These are phyloP conservation scores for Tricladium varicosporioides DNA, from an alignment of 2,329 filamentous ascomycete genomes.

Conservation along the genomic window DNA sequence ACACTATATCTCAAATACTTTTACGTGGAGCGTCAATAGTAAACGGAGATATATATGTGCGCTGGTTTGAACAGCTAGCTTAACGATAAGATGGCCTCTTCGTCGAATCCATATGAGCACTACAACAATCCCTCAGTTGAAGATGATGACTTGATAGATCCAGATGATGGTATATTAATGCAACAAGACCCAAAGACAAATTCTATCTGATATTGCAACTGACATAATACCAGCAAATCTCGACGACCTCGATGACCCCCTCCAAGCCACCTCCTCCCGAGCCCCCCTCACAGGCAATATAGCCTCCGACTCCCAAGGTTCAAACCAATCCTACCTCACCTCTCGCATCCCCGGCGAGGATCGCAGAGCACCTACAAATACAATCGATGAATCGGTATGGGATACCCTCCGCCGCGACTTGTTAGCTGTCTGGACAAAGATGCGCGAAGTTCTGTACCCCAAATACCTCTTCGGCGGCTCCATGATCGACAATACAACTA, in stretches of 20 bases:
- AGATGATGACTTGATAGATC: slow-evolving; percentile 74
- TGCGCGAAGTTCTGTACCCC: slow-evolving; percentile 94
- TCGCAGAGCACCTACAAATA: slow-evolving; percentile 83
- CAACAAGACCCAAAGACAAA: neutral
- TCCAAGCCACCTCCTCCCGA: slow-evolving; percentile 78
- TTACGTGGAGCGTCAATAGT: neutral
- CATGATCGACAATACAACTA: slow-evolving; percentile 57
- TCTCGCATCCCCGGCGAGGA: slow-evolving; percentile 91
- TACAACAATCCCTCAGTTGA: slow-evolving; percentile 59
- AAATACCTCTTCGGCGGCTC: slow-evolving; percentile 81
- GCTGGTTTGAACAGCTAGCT: neutral
- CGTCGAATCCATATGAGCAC: slow-evolving; percentile 51
- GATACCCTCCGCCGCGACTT: slow-evolving; percentile 92
- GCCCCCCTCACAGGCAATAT: slow-evolving; percentile 85
- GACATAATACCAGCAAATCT: slow-evolving; percentile 24
- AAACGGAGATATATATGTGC: neutral
- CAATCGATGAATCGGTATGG: slow-evolving; percentile 97
- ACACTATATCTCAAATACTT: too few relatives aligned
- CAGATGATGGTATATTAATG: slow-evolving; percentile 64
- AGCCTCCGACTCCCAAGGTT: slow-evolving; percentile 45
- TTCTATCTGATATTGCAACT: slow-evolving; percentile 6
- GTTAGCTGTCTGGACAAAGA: slow-evolving; percentile 93
- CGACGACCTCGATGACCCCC: slow-evolving; percentile 90
- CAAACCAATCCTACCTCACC: slow-evolving; percentile 80
- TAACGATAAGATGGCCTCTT: slow-evolving; percentile 32